These are phyloP conservation scores for Pseudohyphozyma bogoriensis DNA, from an alignment of 768 basidiomycete genomes.

Conservation along the genomic window DNA sequence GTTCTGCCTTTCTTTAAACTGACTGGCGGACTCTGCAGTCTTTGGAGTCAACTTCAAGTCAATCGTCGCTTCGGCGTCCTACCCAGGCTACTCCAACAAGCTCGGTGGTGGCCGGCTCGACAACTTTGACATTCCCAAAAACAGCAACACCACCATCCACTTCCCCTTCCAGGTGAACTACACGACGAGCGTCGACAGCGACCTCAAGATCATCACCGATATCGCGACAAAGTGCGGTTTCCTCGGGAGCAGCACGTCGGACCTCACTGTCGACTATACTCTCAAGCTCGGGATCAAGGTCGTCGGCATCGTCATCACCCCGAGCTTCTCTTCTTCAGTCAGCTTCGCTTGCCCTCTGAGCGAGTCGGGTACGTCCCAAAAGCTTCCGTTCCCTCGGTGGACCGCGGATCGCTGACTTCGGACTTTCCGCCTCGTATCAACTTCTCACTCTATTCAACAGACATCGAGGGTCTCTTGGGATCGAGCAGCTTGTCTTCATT, in stretches of 20 bases:
- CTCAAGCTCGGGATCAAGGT: slow-evolving; percentile 30
- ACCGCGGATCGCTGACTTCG: background rate
- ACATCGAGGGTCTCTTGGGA: background rate
- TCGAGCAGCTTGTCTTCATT: background rate
- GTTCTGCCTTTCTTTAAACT: background rate
- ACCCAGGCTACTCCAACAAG: slow-evolving; percentile 19
- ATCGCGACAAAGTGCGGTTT: slow-evolving; percentile 33
- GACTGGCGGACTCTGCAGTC: slow-evolving; percentile 19
- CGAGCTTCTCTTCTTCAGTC: slow-evolving; percentile 11
- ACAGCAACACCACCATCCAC: slow-evolving; percentile 28
- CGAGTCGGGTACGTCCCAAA: slow-evolving; percentile 10
- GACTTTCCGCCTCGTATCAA: background rate
- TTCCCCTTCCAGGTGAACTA: slow-evolving; percentile 34
- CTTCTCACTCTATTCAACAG: background rate
- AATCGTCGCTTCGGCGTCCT: slow-evolving; percentile 31
- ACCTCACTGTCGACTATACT: slow-evolving; percentile 27
- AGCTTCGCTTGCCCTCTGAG: slow-evolving; percentile 24
- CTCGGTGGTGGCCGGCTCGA: slow-evolving; percentile 29
- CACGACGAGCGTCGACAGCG: slow-evolving; percentile 27
- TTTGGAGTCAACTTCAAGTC: slow-evolving; percentile 31
- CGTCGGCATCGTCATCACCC: slow-evolving; percentile 24
- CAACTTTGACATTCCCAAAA: slow-evolving; percentile 28
- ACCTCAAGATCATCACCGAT: slow-evolving; percentile 27
- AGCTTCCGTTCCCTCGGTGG: background rate
- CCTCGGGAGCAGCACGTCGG: background rate